phyloP scores from a whole-genome alignment of 306 rosid genomes.

The Glycine tomentella region DNA sequence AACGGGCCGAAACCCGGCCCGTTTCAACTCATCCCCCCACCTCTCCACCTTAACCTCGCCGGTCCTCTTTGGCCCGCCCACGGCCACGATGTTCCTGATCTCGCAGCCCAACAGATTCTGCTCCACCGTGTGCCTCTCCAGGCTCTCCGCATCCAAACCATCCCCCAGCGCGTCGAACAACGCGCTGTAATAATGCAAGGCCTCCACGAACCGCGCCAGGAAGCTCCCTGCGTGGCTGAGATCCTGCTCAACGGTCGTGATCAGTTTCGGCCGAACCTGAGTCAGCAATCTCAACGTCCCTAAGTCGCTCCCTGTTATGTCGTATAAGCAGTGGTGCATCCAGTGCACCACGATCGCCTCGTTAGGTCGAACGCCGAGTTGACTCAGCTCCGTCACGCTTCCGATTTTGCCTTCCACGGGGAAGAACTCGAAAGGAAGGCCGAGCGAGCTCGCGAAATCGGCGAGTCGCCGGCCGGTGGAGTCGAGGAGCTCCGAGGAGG shows the following conservation, averaged over 20 bases:
- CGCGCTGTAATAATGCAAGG: conserved; percentile 98
- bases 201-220: conserved; percentile 92
- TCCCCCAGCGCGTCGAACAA: conserved; percentile 98
- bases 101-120: conserved; percentile 92
- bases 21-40: conserved; percentile 83
- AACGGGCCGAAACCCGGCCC: conserved; percentile 76
- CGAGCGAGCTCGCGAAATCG: conserved; percentile 86
- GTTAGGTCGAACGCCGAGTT: conserved; percentile 66
- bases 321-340: conserved; percentile 98
- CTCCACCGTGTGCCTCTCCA: conserved; percentile 92
- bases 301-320: conserved; percentile 88
- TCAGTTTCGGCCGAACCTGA: conserved; percentile 73
- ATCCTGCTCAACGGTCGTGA: conserved; percentile 89
- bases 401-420: conserved; percentile 95
- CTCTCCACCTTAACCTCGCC: conserved; percentile 88
- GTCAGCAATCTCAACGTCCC: conserved; percentile 73
- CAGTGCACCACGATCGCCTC: conserved; percentile 92
- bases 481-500: conserved; percentile 77
- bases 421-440: conserved; percentile 83
- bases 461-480: conserved; percentile 92
- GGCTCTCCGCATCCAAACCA: conserved; percentile 63
- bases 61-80: conserved; percentile 93
- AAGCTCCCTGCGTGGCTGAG: conserved; percentile 90
- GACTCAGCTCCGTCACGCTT: conserved; percentile 66
- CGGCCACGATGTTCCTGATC: conserved; percentile 92